Percentiles rank a stretch among this genome's conserved stretches.
Evolutionary conservation across 2,329 filamentous ascomycete species (phyloP).

Genomic region (Coleophoma eucalyptorum): DNA sequence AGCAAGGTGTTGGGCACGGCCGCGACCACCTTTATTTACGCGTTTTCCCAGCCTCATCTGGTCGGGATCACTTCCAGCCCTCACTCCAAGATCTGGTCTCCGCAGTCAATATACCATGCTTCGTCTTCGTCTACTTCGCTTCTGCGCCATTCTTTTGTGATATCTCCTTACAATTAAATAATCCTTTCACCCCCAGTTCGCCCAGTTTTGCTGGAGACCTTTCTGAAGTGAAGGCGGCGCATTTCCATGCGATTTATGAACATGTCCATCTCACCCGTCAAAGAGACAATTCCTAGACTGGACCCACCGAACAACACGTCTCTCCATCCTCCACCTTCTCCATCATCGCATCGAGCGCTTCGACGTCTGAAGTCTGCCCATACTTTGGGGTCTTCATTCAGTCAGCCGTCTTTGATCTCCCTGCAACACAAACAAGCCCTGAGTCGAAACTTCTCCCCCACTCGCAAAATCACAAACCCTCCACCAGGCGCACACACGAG

Average conservation of each 20-base stretch:
- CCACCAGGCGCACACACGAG: conserved; percentile 36
- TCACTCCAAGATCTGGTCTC: too few species aligned
- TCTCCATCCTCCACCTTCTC: conserved; percentile 53
- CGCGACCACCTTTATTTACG: too few species aligned
- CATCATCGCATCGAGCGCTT: conserved; percentile 62
- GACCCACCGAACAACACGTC: conserved; percentile 14
- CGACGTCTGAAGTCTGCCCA: conserved; percentile 76
- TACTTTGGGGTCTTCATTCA: conserved; percentile 53
- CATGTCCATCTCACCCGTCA: conserved; percentile 18
- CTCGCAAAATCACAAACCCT: conserved; percentile 12
- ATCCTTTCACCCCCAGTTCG: too few species aligned
- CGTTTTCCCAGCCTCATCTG: too few species aligned
- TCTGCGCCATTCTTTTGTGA: too few species aligned
- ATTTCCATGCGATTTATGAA: neutral
- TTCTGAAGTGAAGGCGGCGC: neutral
- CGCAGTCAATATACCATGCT: too few species aligned
- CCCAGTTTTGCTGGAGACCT: neutral
- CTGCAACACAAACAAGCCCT: conserved; percentile 52
- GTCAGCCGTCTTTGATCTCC: conserved; percentile 53
- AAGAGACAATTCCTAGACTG: conserved; percentile 19
- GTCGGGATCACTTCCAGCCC: too few species aligned
- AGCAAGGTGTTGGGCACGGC: too few species aligned
- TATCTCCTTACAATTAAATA: too few species aligned
- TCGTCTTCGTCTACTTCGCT: too few species aligned
- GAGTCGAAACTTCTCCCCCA: conserved; percentile 21